Base-by-base conservation (phyloP, 129 eudicot genomes). In the Kitagawia praeruptora region DNA sequence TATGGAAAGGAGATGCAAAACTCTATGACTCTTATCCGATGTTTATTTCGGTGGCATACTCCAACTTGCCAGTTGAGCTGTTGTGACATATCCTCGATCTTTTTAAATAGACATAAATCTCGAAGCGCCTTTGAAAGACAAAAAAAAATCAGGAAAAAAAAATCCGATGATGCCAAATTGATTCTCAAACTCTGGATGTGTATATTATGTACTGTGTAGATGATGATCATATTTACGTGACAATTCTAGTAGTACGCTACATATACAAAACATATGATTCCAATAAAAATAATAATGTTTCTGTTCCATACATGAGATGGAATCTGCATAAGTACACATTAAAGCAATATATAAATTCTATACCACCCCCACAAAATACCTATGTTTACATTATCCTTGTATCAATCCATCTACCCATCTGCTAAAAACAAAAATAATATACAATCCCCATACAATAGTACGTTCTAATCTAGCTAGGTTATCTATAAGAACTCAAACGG, bases 351-450 rank as follows among this genome's bases (percentile, higher is more conserved):
- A 66, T 28, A 66, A 66, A 66, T 66, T 66, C 72, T 66, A 66
- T 66, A 66, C 77, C 77, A 74, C 77, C 76, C 77, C 77, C 77
- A 72, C 72, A 73, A 73, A 73, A 44, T 74, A 74, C 18, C 38
- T 73, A 73, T 44, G 49, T 74, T 74, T 74, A 74, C 77, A 74
- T 46, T 44, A 74, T 58, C 85, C 78, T 84, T 83, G 86, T 84
- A 76, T 78, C 85, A 88, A 90, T 88, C 92, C 85, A 79, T 79
- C 90, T 82, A 84, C 80, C 84, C 84, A 85, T 85, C 85, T 87
- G 84, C 79, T 28, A 85, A 58, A 80, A 86, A 88, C 89, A 88
- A 86, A 88, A 85, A 83, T 88, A 92, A 92, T 92, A 89, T 92
- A 92, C 97, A 92, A 84, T 86, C 92, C 85, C 74, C 82, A 85